Evolutionary conservation across 805 yeast species (phyloP), one percentile per base, ranked within the genome.

Genomic region (Clavispora santaluciae): DNA sequence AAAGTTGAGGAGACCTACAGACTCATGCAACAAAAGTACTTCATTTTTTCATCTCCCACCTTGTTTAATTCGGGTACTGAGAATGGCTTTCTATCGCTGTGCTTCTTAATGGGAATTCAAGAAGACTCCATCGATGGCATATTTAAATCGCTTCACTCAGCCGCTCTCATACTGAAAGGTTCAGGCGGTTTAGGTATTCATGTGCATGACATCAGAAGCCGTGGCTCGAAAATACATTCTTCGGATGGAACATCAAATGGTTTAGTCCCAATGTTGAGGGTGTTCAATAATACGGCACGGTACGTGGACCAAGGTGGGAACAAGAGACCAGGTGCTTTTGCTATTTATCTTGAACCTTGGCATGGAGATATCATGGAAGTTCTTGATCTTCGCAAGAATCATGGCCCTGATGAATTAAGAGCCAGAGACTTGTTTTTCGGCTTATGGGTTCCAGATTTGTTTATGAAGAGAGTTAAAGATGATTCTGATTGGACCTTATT

Each of bases 271-370:
- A 89, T 91, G 97, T 70, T 91, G 21, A 79, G 95, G 53, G 98
- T 91, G 8, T 91, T 82, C 70, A 91, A 91, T 70, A 85, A 88
- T 66, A 89, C 98, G 20, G 98, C 99, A 15, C 78, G 96, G 53
- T 91, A 90, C 57, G 98, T 91, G 31, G 98, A 91, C 56, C 99
- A 91, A 72, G 99, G 99, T 48, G 98, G 98, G 41, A 91, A 91
- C 68, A 90, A 90, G 65, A 75, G 99, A 56, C 99, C 99, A 0
- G 98, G 98, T 47, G 99, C 99, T 3, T 86, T 91, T 64, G 96
- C 96, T 25, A 66, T 89, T 26, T 91, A 90, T 64, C 63, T 91
- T 26, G 99, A 91, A 66, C 97, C 99, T 41, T 91, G 99, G 99
- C 99, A 91, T 60, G 78, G 85, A 9, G 99, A 91, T 55, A 74